Evolutionary conservation across 1,284 basidiomycete genomes (phyloP), one percentile per base, ranked within the genome.

Genomic region (Coniferiporia sulphurascens): DNA sequence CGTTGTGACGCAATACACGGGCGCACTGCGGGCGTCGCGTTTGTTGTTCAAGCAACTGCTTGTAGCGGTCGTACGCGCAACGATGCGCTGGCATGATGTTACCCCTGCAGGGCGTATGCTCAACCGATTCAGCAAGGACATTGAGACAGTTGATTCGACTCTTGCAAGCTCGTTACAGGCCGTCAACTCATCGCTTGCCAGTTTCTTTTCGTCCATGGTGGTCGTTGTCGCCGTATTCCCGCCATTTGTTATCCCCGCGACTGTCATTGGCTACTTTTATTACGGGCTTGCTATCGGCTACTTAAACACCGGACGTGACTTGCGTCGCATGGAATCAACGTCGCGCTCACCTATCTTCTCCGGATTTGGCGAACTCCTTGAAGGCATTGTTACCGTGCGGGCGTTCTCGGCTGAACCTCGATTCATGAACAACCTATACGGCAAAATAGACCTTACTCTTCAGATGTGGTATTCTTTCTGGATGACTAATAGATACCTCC

Each of bases 351-450:
- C 87, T 0, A 87, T 90, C 58, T 88, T 86, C 69, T 83, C 87
- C 1, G 87, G 88, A 55, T 93, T 94, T 67, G 83, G 81, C 5
- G 93, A 96, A 71, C 72, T 92, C 12, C 74, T 94, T 41, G 83
- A 85, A 60, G 91, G 91, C 19, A 87, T 38, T 52, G 80, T 91
- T 48, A 87, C 89, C n/a, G 91, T 96, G 43, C 84, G 94, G 52
- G 95, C 93, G 0, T 97, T 95, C 73, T 89, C 88, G 8, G 89
- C 86, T 1, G 93, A 95, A 67, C 75, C 76, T 44, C 77, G 82
- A n/a, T 95, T 96, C 76, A 78, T 94, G 65, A 80, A 89, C 57
- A 78, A 80, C 52, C 74, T 94, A 36, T 89, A 88, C 68, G 68
- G 60, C 3, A 87, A 85, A 68, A 78, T 89, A 51, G 85, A 89